phyloP scores from a whole-genome alignment of 1,284 basidiomycete genomes.

The Tremellales sp. region DNA sequence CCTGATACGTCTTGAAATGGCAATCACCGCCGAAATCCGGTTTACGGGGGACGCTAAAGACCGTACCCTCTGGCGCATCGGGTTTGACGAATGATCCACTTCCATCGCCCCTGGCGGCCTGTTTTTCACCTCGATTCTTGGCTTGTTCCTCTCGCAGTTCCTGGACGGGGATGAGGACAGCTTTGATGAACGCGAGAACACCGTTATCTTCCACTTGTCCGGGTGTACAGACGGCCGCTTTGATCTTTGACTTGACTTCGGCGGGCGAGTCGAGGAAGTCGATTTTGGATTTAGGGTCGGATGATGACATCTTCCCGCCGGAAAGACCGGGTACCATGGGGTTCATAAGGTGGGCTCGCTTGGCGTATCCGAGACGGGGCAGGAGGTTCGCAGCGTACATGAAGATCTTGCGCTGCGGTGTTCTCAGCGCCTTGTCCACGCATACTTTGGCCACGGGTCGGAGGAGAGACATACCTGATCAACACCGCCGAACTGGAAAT shows the following conservation, averaged over 20 bases:
- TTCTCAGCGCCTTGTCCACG: conserved; percentile 2
- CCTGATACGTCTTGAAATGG: conserved; percentile 68
- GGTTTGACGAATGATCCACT: conserved; percentile 58
- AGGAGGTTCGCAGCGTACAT: conserved; percentile 95
- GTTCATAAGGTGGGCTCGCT: conserved; percentile 98
- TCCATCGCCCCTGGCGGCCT: conserved; percentile 17
- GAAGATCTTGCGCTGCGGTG: conserved; percentile 92
- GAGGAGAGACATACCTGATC: conserved; percentile 82
- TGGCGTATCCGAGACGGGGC: conserved; percentile 85
- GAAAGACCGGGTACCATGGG: conserved; percentile 92
- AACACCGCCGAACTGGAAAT: conserved; percentile 97
- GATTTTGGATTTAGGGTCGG: conserved; percentile 94
- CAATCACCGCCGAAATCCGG: conserved; percentile 79
- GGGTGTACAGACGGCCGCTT: conserved; percentile 88
- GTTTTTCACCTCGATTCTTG: conserved; percentile 29
- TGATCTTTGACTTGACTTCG: conserved; percentile 82
- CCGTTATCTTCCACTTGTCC: conserved; percentile 90
- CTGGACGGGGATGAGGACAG: conserved; percentile 86
- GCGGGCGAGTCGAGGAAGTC: conserved; percentile 91
- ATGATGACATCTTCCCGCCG: conserved; percentile 98
- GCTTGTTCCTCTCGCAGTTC: conserved; percentile 63
- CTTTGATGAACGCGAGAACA: conserved; percentile 79
- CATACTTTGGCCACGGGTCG: too few relatives aligned
- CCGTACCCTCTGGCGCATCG: conserved; percentile 71
- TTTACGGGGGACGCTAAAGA: conserved; percentile 74